Conservation (phyloP, 192 early-diverging fungal genomes). For the Geranomyces michiganensis region DNA sequence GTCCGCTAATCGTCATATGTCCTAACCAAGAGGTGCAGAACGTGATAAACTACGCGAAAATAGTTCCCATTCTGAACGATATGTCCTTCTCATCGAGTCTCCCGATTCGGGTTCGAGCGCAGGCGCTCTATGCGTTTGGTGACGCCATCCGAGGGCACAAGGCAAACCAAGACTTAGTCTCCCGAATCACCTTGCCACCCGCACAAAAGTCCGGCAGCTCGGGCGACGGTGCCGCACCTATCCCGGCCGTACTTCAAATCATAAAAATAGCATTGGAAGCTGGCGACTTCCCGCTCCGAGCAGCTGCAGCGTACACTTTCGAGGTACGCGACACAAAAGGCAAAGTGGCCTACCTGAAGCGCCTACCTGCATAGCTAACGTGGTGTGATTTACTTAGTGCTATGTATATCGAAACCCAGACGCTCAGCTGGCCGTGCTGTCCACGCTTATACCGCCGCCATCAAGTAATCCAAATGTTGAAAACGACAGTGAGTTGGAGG, state of each 20-base stretch:
- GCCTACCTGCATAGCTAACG: too few relatives aligned
- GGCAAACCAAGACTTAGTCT: slow-evolving; percentile 77
- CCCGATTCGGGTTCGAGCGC: slow-evolving; percentile 74
- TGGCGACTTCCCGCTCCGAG: slow-evolving; percentile 72
- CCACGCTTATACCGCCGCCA: slow-evolving; percentile 81
- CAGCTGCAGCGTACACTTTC: slow-evolving; percentile 82
- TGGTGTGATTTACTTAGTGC: slow-evolving; percentile 39
- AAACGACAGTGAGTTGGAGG: slow-evolving; percentile 45
- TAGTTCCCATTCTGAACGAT: slow-evolving; percentile 79
- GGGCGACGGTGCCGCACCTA: slow-evolving; percentile 45
- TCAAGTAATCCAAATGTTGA: slow-evolving; percentile 67
- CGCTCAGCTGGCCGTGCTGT: slow-evolving; percentile 82
- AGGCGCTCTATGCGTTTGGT: slow-evolving; percentile 84
- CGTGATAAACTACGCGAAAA: slow-evolving; percentile 81
- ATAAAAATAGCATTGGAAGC: slow-evolving; percentile 76
- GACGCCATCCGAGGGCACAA: slow-evolving; percentile 79
- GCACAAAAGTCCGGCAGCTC: not conserved
- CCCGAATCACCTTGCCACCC: slow-evolving; percentile 53
- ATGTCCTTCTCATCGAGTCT: slow-evolving; percentile 74
- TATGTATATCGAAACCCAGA: slow-evolving; percentile 85
- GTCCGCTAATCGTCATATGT: not conserved
- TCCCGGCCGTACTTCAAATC: slow-evolving; percentile 79
- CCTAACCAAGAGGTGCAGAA: slow-evolving; percentile 43
- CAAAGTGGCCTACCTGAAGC: too few relatives aligned
- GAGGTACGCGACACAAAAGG: slow-evolving; percentile 47